Base-by-base conservation (phyloP, 805 yeast species). In the Metschnikowia drakensbergensis region DNA sequence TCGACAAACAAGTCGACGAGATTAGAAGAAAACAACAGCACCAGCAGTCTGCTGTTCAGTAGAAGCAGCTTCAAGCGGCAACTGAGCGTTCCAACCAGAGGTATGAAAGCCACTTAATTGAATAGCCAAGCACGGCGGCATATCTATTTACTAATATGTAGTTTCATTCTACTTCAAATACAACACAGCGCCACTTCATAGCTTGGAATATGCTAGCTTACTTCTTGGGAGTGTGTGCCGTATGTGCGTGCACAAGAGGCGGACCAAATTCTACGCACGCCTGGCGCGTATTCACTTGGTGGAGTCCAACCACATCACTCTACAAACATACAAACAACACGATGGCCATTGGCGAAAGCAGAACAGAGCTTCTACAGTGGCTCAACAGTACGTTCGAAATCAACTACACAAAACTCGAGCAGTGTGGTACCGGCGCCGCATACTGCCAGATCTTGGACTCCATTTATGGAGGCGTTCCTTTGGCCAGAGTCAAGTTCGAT, bases 351-450 rank as follows among this genome's bases (percentile, higher is more conserved):
- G 88, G 88, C 4, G 95, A 87, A 59, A 87, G 96, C 6, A 81
- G 98, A 58, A 81, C 84, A 38, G 97, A 89, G 58, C 76, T 94
- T 13, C 68, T 94, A 48, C 78, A 76, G 47, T 94, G 98, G 98
- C 74, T 94, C 55, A 92, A 92, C 61, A 74, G 79, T 37, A 76
- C 87, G 3, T 73, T 89, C 41, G 77, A 77, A 38, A 66, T 90
- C 37, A 73, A 82, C 53, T 80, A 87, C 58, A 74, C 81, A 33
- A 88, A 86, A 62, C 85, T 94, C 1, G 99, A 94, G 63, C 91
- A 91, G 66, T 84, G 97, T 62, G 99, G 99, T 13, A 81, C 86
- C 2, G 99, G 99, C 2, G 97, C 97, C 1, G 92, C 89, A 0
- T 92, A 88, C 64, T 90, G 97, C 66, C 97, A 91, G 69, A 77